Evolutionary conservation across 306 rosid genomes (phyloP), one percentile per base, ranked within the genome.

Genomic region (Fragaria nilgerrensis): DNA sequence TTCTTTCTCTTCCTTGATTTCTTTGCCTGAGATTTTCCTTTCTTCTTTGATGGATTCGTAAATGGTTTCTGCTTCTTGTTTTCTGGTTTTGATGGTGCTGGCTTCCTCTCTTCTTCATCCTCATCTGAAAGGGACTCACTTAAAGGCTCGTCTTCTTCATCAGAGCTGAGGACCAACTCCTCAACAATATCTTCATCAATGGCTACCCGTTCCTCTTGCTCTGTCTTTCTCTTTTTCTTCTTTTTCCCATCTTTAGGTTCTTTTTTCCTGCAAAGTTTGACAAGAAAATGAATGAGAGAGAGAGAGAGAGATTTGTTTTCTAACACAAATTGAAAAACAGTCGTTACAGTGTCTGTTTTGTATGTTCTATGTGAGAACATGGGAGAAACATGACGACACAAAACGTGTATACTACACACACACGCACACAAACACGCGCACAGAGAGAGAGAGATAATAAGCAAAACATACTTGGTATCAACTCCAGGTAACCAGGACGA

Each of bases 401-500:
- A 58, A 43, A 9, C 5, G 16, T n/a, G 4, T 20, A 20, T 19
- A 36, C 39, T 36, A 36, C 39, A 36, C 41, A 37, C 41, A 37
- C 7, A 37, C 41, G 7, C 41, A 37, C 41, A 37, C 41, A 37
- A 4, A 8, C 0, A 55, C 7, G n/a, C 0, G n/a, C n/a, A 34
- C 10, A 19, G 14, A 6, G 32, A 32, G 71, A 39, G 44, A 39
- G 44, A 41, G 45, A 41, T 1, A 41, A 9, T 41, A 41, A 7
- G 45, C 45, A 41, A 41, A 41, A 41, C 86, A 66, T 88, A 95
- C 97, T 84, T 89, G 20, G 89, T 48, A 65, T 76, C 87, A 43
- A 74, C 86, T 87, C 99, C 97, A 0, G 99, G 97, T 75, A 95
- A 81, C 99, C 99, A 95, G 47, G 97, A 82, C 45, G 97, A 95